Conservation (phyloP, 2,329 filamentous ascomycete species). For the Calonectria multiphialidica region DNA sequence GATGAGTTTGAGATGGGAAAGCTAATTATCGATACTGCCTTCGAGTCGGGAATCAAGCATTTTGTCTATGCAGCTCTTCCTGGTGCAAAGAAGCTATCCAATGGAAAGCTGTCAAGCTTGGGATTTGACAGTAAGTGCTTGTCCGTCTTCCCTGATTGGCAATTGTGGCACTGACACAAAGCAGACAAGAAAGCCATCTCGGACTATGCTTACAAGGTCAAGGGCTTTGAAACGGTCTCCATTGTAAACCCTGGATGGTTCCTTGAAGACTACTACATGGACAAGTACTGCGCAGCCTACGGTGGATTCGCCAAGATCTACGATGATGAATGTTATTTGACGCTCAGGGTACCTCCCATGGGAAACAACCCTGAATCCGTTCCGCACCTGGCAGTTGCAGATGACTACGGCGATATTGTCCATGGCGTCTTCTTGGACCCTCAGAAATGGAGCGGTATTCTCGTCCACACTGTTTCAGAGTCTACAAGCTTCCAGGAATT, state of each 20-base stretch:
- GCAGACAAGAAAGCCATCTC: background rate
- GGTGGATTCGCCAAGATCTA: background rate
- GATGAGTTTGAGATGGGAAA: background rate
- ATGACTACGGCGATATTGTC: background rate
- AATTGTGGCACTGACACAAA: background rate
- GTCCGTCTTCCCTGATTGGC: background rate
- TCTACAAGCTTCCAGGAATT: background rate
- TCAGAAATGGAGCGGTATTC: background rate
- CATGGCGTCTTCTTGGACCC: conserved; percentile 4
- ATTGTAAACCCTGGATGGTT: background rate
- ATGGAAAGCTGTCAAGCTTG: background rate
- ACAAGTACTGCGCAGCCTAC: background rate
- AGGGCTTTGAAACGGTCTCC: background rate
- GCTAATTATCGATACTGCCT: background rate
- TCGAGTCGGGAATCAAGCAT: background rate
- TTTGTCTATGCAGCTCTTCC: background rate
- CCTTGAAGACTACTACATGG: background rate
- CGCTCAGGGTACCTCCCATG: conserved; percentile 3
- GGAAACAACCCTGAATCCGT: conserved; percentile 12
- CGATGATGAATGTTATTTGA: background rate
- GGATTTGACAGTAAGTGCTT: background rate
- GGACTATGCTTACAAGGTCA: background rate
- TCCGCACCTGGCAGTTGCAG: background rate
- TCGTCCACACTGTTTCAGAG: background rate
- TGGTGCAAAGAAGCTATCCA: background rate